Base-by-base conservation (phyloP, 768 basidiomycete genomes). In the Lentinula boryana region DNA sequence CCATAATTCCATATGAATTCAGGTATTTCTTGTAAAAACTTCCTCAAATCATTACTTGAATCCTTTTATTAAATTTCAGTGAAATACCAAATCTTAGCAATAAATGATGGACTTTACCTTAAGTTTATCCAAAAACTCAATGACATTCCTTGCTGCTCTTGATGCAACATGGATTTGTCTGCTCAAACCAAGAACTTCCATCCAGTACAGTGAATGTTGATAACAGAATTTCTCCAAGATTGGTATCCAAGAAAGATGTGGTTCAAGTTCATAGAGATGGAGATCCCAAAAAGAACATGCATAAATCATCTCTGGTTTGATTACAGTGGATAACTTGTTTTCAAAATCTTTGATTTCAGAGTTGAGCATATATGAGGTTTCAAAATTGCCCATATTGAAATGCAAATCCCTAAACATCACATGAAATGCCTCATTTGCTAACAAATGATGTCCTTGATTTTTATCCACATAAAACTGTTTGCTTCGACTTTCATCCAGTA, bases 1-100 rank as follows among this genome's bases (percentile, higher is more conserved):
- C 48, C 53, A 55, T 60, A 65, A 7, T 27, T 21, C 40, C 23
- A 12, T 3, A 61, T 27, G 41, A 61, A 63, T 12, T 13, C 7
- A 4, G 15, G 18, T 3, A 58, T 35, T 3, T 46, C 33, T 58
- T 56, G 27, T 27, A 31, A 4, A 15, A 43, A 36, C 5, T 33
- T 5, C 18, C 6, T 10, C 31, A 36, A 32, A 16, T 51, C 4
- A 10, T 51, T 12, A 18, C 7, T 15, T 51, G 8, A 5, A 15
- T 32, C 13, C 32, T 51, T 51, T 13, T 31, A 33, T n/a, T 51
- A 5, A 4, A 32, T 31, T 12, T 33, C 13, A 13, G 31, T 51
- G 2, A 5, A 32, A n/a, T 32, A 15, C 3, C 15, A 51, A 5
- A 32, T 36, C 35, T 36, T 36, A 36, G n/a, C 10, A 51, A 13